phyloP scores from a whole-genome alignment of 164 flowering plant species.

The Magnolia sinica region DNA sequence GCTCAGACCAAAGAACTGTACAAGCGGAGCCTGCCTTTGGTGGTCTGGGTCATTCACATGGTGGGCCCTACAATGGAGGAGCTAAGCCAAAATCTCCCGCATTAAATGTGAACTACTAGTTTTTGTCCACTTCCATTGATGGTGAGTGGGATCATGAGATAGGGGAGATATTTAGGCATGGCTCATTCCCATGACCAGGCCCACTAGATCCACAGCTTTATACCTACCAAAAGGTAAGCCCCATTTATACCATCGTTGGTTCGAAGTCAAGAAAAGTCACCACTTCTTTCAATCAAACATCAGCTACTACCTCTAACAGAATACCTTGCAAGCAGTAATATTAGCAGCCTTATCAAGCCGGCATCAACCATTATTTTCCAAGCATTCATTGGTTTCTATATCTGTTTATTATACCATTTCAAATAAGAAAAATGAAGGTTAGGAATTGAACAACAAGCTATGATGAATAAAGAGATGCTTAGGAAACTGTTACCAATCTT shows the following conservation, averaged over 20 bases:
- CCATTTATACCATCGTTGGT: neutral
- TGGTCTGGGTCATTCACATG: neutral
- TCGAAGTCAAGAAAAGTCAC: too few relatives aligned
- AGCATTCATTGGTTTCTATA: slow-evolving; percentile 85
- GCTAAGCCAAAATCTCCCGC: neutral
- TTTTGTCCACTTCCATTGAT: neutral
- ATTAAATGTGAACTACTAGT: neutral
- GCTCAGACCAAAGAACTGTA: neutral
- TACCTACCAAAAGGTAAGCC: neutral
- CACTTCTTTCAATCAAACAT: neutral
- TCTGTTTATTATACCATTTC: slow-evolving; percentile 32
- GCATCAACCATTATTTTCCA: slow-evolving; percentile 88
- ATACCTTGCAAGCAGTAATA: slow-evolving; percentile 87
- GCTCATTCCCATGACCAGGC: neutral
- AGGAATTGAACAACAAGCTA: neutral
- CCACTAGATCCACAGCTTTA: neutral
- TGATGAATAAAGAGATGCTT: neutral
- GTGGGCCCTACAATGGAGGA: neutral
- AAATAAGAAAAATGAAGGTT: neutral
- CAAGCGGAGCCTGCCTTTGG: neutral
- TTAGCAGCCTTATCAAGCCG: slow-evolving; percentile 78
- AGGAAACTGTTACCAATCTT: slow-evolving; percentile 37
- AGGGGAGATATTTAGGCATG: neutral
- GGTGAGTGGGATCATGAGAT: neutral
- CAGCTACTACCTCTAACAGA: neutral